Conservation (phyloP, 1,284 basidiomycete genomes). For the Sanguinoderma infundibulare region DNA sequence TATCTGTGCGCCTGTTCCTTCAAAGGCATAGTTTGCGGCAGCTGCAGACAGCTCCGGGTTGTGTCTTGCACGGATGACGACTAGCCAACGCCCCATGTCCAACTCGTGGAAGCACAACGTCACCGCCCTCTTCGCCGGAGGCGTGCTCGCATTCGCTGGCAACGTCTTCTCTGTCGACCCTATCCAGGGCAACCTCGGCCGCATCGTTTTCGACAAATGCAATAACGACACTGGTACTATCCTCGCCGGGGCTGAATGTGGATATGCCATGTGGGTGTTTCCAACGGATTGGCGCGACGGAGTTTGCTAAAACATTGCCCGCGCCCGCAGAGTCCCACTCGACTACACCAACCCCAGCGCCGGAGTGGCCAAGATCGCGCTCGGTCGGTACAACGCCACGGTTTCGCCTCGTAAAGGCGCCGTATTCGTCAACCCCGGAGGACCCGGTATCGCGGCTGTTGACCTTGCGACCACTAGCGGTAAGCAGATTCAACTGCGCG, state of each 20-base stretch:
- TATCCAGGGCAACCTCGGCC: conserved; percentile 2
- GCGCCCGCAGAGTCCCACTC: conserved; percentile 25
- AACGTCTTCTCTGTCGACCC: not conserved
- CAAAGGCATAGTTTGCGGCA: not conserved
- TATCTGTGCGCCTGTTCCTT: too few relatives aligned
- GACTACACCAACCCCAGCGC: conserved; percentile 31
- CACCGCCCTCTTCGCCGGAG: not conserved
- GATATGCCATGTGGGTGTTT: conserved; percentile 27
- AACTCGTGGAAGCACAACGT: not conserved
- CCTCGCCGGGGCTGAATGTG: conserved; percentile 26
- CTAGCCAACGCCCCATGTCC: not conserved
- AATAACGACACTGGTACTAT: not conserved
- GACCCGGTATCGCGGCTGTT: conserved; percentile 28
- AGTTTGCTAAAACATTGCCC: not conserved
- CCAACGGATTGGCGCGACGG: not conserved
- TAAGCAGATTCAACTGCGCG: conserved; percentile 20
- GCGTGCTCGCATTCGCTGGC: not conserved
- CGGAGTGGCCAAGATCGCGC: conserved; percentile 29
- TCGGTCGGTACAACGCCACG: conserved; percentile 28
- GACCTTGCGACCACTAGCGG: conserved; percentile 18
- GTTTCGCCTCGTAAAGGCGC: conserved; percentile 24
- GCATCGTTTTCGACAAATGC: conserved; percentile 19
- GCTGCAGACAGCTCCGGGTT: not conserved
- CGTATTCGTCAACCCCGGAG: conserved; percentile 34
- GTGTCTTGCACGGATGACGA: not conserved